Evolutionary conservation across 2,329 filamentous ascomycete species (phyloP), one percentile per base, ranked within the genome.

Genomic region (Achaetomium macrosporum): DNA sequence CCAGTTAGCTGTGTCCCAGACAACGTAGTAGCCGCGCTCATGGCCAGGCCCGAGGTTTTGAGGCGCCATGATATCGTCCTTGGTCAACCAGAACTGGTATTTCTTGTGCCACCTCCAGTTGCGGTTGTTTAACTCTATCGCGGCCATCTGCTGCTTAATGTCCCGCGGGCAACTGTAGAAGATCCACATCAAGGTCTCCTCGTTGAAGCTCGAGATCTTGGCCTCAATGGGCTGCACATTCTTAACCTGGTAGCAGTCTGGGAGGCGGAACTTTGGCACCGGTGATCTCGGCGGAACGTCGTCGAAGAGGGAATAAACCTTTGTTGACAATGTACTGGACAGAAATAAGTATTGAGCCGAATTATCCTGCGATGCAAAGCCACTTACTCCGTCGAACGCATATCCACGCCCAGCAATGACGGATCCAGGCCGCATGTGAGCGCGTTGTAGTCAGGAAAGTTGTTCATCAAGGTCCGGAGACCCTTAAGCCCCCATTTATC

Each of bases 101-200:
- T 83, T 83, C 71, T 84, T 84, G 65, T 86, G 82, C 78, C 82
- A 86, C 56, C 83, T 73, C 83, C 83, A 86, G 65, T 83, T 83
- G 17, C 83, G 76, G 54, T 76, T 77, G 61, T 81, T 79, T 41
- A 86, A 71, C 64, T 85, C 81, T 39, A 76, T 71, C 0, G 83
- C 82, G 2, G 83, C 83, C 68, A 83, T 70, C 44, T 82, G 77
- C 64, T 86, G 83, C 65, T 83, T 81, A 35, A 78, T 64, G 61
- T 85, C 82, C 42, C 76, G 73, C 8, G 83, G 80, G 55, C 79
- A 83, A 67, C 79, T 83, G 66, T 86, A 85, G 63, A 86, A 86
- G 58, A 86, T 85, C 76, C 80, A 84, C 66, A 86, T 81, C 44
- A 86, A 69, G 0, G 83, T 84, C 67, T 86, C 83, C 57, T 86